Evolutionary conservation across 1,139 yeast genomes (phyloP).

Genomic region (Pichia sp.): DNA sequence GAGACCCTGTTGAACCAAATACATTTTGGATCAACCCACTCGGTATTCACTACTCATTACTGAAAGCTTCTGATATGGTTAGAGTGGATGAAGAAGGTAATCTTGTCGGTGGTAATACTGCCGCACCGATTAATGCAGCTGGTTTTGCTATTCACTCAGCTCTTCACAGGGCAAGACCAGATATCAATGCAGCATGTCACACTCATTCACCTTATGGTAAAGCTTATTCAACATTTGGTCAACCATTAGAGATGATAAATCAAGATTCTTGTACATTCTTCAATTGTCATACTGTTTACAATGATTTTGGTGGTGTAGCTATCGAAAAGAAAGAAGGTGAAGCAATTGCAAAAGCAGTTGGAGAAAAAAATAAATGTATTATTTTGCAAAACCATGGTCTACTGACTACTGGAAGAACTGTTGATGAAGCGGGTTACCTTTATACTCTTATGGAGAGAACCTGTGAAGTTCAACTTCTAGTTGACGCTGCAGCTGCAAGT

Average conservation of each 20-base stretch:
- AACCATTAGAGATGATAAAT: conserved; percentile 67
- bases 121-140: conserved; percentile 61
- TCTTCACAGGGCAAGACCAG: conserved; percentile 69
- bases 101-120: conserved; percentile 34
- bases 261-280: conserved; percentile 70
- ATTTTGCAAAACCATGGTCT: conserved; percentile 76
- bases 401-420: conserved; percentile 67
- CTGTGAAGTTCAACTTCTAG: conserved; percentile 66
- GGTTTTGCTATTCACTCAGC: conserved; percentile 79
- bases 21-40: conserved; percentile 80
- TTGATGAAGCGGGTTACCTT: conserved; percentile 76
- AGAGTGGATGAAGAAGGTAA: conserved; percentile 69
- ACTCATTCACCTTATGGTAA: conserved; percentile 71
- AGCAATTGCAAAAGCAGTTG: conserved; percentile 60
- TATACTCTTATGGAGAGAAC: conserved; percentile 61
- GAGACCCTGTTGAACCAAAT: conserved; percentile 65
- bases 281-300: conserved; percentile 58
- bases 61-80: conserved; percentile 68
- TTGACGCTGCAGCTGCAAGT: conserved; percentile 43
- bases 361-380: conserved; percentile 49
- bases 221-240: conserved; percentile 67
- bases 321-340: conserved; percentile 66
- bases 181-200: conserved; percentile 76
- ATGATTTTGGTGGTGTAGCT: conserved; percentile 75
- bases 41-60: conserved; percentile 61